phyloP scores from a whole-genome alignment of 2,329 filamentous ascomycete genomes.

The Leptographium lundbergii region DNA sequence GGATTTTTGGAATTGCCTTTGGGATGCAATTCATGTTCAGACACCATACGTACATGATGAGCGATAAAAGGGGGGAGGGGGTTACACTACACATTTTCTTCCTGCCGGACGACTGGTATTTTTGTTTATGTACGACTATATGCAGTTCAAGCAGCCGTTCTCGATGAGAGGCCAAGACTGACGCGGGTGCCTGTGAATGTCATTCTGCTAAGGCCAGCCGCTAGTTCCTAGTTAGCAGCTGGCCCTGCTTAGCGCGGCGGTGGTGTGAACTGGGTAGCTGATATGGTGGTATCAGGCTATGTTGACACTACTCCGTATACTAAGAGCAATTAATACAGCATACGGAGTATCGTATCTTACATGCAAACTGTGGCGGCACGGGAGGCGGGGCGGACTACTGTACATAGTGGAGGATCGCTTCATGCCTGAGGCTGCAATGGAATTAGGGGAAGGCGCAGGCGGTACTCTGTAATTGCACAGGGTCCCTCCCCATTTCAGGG shows the following conservation, averaged over 20 bases:
- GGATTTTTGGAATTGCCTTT: background rate
- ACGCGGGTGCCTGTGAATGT: background rate
- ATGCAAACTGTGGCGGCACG: background rate
- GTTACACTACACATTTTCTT: background rate
- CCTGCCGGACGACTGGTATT: background rate
- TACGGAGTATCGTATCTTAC: too few species aligned
- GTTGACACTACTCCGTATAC: too few species aligned
- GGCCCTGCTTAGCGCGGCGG: too few species aligned
- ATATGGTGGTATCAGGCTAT: too few species aligned
- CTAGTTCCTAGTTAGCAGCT: background rate
- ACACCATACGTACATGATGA: background rate
- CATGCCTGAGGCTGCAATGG: background rate
- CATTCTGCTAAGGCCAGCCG: background rate
- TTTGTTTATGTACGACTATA: background rate
- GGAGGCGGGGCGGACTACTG: background rate
- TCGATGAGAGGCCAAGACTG: background rate
- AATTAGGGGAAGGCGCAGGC: background rate
- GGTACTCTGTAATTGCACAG: background rate
- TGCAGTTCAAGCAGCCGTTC: background rate
- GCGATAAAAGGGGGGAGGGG: background rate
- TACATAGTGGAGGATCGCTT: too few species aligned
- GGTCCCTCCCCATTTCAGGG: background rate
- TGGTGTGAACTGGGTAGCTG: too few species aligned
- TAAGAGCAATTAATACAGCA: too few species aligned
- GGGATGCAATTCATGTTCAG: slow-evolving; percentile 1